Evolutionary conservation across 805 yeast species (phyloP), one percentile per base, ranked within the genome.

Genomic region (Starmerella sirachaensis): DNA sequence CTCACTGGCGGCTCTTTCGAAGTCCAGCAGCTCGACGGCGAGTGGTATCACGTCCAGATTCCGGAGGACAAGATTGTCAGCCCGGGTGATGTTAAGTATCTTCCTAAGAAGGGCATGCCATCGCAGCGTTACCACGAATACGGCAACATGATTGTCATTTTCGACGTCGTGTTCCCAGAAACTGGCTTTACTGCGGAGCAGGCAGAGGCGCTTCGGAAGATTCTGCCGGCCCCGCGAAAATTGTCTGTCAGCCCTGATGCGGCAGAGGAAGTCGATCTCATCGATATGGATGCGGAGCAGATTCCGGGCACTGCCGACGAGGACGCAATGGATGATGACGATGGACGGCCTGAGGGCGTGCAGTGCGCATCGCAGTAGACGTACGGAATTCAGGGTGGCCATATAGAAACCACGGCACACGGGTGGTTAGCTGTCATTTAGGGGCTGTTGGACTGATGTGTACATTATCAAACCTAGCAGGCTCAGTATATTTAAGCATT

Each of bases 61-160:
- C 64, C 79, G 35, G 91, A 96, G 38, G 97, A 97, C 59, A 95
- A 88, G 64, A 85, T 88, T 44, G 79, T 91, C 47, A 54, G 85
- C 22, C 96, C 97, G 35, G 93, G 82, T 47, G 59, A 67, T 29
- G 66, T 76, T 53, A 86, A 84, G 64, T 84, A 84, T 38, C 65
- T 91, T 47, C 84, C 79, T 51, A 83, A 77, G 54, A 86, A 88
- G 63, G 99, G 99, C 76, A 91, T 91, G 98, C 99, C 98, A 50
- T 66, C 88, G 49, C 78, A 70, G 64, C 76, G 91, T 64, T 78
- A 72, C 58, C 94, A 94, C 59, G 83, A 85, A 47, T 69, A 60
- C 54, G 99, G 99, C 63, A 75, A 84, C 65, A 70, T 91, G 65
- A 74, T 82, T 54, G 65, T 91, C 51, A 78, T 81, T 58, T 91